Evolutionary conservation across 257 asterid genomes (phyloP), one percentile per base, ranked within the genome.

Genomic region (Ophiorrhiza pumila): DNA sequence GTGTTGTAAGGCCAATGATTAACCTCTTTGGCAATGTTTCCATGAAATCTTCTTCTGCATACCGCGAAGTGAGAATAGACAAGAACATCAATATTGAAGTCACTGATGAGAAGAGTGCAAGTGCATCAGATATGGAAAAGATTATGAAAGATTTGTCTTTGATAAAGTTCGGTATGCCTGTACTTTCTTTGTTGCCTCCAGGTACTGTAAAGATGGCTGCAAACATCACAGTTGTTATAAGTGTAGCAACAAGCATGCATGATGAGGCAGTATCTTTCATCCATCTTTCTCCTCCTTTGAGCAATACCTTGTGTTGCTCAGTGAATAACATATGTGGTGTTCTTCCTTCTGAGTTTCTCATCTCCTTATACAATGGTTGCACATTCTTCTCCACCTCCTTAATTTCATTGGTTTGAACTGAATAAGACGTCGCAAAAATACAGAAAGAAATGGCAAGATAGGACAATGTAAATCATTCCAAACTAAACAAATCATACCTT

Each of bases 41-140:
- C 23, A 72, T 60, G 77, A 80, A 83, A 71, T 83, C 84, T 68
- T 74, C 83, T 61, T 83, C 84, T 4, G 87, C 83, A 42, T 80
- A 83, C 39, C 83, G 77, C 3, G 85, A 77, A 5, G 87, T 83
- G 69, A 80, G 83, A n/a, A 83, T 83, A 0, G 82, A 74, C 77
- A 83, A 72, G 59, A 80, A 83, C 81, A 80, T 76, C 55, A 83
- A 43, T 58, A 77, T 72, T 17, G 84, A 80, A 31, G 82, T 80
- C 52, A 75, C 76, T 0, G 84, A 80, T 46, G 81, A 74, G 49
- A 77, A 80, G 27, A 83, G 64, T 1, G 84, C 77, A 0, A 83
- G 65, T 2, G 78, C 80, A 25, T 80, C 76, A 3, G 59, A 60
- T 46, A 74, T 43, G 20, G 75, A 32, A 43, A 80, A 80, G 65